Evolutionary conservation across 768 basidiomycete species (phyloP).

Genomic region (Auricularia heimuer): DNA sequence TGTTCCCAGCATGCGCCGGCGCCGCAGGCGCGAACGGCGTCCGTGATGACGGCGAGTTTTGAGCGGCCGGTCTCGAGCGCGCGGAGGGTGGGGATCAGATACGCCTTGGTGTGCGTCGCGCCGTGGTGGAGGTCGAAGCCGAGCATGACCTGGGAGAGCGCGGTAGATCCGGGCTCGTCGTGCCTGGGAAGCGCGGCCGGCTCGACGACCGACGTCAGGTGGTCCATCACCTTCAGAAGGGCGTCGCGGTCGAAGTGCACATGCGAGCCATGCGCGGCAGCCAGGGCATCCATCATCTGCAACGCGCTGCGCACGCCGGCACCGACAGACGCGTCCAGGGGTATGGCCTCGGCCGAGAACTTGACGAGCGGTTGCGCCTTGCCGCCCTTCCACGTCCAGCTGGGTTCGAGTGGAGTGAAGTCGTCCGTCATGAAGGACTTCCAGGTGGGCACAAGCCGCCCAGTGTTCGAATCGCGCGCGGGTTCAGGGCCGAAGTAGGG

Average conservation of each 20-base stretch:
- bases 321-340: neutral
- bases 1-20: neutral
- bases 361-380: neutral
- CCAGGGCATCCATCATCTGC: neutral
- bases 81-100: neutral
- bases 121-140: neutral
- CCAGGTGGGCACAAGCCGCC: neutral
- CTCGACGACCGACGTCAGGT: neutral
- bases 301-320: neutral
- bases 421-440: constrained; percentile 1
- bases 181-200: neutral
- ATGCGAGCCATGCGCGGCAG: neutral
- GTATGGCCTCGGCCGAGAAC: neutral
- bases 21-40: neutral
- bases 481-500: neutral
- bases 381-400: constrained; percentile 2
- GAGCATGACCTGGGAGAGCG: neutral
- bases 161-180: neutral
- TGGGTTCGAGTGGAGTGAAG: neutral
- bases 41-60: neutral
- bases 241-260: constrained; percentile 1
- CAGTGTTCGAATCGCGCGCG: neutral
- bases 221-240: neutral
- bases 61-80: neutral
- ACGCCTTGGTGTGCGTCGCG: neutral